A percentile compares a stretch with the other conserved stretches of the same genome.
Conservation (phyloP, 2,329 filamentous ascomycete species). For the Zymoseptoria brevis region DNA sequence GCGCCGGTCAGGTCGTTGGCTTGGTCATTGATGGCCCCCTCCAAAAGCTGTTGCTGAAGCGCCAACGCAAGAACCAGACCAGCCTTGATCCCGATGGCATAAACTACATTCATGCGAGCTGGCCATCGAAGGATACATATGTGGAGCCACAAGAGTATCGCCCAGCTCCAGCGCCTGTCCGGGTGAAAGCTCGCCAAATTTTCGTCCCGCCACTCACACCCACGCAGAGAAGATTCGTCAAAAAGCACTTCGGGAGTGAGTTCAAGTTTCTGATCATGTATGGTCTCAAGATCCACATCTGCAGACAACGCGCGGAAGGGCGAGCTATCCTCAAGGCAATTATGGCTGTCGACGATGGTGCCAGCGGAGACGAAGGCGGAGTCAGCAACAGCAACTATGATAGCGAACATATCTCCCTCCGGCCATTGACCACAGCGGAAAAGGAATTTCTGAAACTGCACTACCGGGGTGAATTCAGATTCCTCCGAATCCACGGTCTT, state of each 20-base stretch:
- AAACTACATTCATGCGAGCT: neutral
- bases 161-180: no score
- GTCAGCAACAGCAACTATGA: neutral
- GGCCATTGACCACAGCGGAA: slow-evolving; percentile 12
- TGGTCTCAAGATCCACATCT: slow-evolving; percentile 31
- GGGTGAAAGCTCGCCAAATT: no score
- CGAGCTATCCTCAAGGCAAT: slow-evolving; percentile 24
- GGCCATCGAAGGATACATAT: neutral
- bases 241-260: slow-evolving; percentile 27
- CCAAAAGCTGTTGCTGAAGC: neutral
- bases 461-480: slow-evolving; percentile 29
- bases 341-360: slow-evolving; percentile 26
- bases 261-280: slow-evolving; percentile 29
- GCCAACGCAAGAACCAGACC: neutral
- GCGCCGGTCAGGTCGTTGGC: neutral
- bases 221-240: slow-evolving; percentile 31
- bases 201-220: slow-evolving; percentile 1
- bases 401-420: neutral
- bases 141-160: neutral
- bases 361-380: no score
- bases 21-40: neutral
- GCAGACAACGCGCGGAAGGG: slow-evolving; percentile 33
- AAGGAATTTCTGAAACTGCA: slow-evolving; percentile 32
- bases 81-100: neutral
- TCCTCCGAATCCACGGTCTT: slow-evolving; percentile 27